These are phyloP conservation scores for Ceratobasidium theobromae DNA, from an alignment of 1,284 basidiomycete genomes.

Conservation along the genomic window DNA sequence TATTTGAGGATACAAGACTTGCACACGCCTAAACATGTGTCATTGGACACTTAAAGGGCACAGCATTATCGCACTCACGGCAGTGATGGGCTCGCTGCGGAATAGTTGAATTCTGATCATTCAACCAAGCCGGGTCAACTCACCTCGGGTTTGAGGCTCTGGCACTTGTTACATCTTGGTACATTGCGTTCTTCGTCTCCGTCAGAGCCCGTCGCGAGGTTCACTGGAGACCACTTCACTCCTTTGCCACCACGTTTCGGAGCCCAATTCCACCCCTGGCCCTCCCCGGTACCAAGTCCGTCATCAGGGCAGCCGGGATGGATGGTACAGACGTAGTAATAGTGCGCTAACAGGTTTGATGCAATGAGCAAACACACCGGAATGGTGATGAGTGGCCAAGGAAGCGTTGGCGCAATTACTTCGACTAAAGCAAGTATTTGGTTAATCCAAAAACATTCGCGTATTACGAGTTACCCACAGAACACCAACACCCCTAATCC, in stretches of 20 bases:
- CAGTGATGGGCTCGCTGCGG: constrained; percentile 91
- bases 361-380: constrained; percentile 74
- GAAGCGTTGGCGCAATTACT: constrained; percentile 61
- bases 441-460: constrained; percentile 26
- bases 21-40: constrained; percentile 57
- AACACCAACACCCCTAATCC: constrained; percentile 71
- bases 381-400: constrained; percentile 56
- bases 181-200: constrained; percentile 37
- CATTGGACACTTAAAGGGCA: neutral
- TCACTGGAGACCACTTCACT: constrained; percentile 32
- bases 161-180: constrained; percentile 70
- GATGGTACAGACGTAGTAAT: constrained; percentile 80
- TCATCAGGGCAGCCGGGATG: constrained; percentile 71
- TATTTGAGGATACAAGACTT: constrained; percentile 90
- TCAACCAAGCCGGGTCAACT: constrained; percentile 39
- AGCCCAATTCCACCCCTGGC: constrained; percentile 58
- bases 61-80: constrained; percentile 43
- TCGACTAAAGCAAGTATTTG: constrained; percentile 58
- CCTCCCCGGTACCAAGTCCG: constrained; percentile 40
- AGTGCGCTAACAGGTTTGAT: constrained; percentile 76
- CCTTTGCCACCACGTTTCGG: constrained; percentile 41
- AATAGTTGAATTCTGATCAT: neutral
- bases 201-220: constrained; percentile 3
- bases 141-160: constrained; percentile 79
- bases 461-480: constrained; percentile 57